Evolutionary conservation across 306 rosid genomes (phyloP).

Genomic region (Canavalia ensiformis): DNA sequence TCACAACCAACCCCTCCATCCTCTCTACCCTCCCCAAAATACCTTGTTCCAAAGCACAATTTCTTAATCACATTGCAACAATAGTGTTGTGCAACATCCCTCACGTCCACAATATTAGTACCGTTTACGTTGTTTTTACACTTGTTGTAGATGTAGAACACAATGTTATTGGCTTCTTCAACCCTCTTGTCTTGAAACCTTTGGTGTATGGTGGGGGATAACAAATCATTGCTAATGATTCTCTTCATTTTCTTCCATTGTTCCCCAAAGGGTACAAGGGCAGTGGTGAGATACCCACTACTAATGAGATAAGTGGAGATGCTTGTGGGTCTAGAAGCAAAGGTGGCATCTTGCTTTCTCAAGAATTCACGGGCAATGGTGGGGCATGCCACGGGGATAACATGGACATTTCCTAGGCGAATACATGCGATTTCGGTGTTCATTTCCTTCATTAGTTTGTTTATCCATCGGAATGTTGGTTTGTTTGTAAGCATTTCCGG

Average conservation of each 20-base stretch:
- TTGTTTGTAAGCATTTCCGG: slow-evolving; percentile 3
- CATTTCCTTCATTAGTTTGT: slow-evolving; percentile 5
- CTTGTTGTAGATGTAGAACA: neutral
- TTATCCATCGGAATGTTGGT: slow-evolving; percentile 6
- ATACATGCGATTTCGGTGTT: neutral
- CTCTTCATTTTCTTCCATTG: slow-evolving; percentile 49
- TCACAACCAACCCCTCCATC: neutral
- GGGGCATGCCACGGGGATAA: neutral
- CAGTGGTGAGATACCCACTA: slow-evolving; percentile 11
- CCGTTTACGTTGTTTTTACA: neutral
- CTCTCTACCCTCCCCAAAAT: neutral
- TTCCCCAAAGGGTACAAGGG: neutral
- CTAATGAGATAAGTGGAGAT: slow-evolving; percentile 27
- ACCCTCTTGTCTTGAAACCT: slow-evolving; percentile 43
- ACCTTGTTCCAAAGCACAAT: neutral
- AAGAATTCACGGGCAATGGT: slow-evolving; percentile 18
- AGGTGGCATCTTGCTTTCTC: neutral
- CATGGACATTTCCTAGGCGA: slow-evolving; percentile 8
- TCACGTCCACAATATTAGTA: neutral
- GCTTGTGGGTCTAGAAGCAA: slow-evolving; percentile 41
- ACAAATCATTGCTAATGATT: neutral
- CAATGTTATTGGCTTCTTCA: slow-evolving; percentile 47
- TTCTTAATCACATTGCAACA: neutral
- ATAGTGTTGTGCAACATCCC: neutral
- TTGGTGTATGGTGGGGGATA: neutral